phyloP scores from a whole-genome alignment of 805 yeast genomes.

The Huiozyma sinensis region DNA sequence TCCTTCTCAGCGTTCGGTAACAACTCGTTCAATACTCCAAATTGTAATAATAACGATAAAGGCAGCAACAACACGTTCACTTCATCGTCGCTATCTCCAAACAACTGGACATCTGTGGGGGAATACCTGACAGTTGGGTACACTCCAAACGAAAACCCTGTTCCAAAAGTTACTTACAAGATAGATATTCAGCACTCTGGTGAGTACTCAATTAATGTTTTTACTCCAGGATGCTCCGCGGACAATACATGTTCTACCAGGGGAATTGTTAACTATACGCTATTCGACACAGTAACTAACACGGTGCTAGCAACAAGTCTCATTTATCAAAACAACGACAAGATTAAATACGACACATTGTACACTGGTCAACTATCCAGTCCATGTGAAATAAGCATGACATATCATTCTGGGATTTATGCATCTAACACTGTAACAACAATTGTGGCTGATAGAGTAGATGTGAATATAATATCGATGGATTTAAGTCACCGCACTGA shows the following conservation, averaged over 20 bases:
- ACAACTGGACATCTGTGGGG: constrained; percentile 25
- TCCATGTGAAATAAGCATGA: constrained; percentile 36
- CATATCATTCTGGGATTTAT: constrained; percentile 27
- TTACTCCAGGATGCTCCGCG: constrained; percentile 76
- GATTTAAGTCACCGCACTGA: constrained; percentile 32
- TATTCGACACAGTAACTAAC: constrained; percentile 32
- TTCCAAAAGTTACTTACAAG: constrained; percentile 34
- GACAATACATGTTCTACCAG: constrained; percentile 62
- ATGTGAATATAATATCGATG: constrained; percentile 37
- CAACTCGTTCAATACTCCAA: constrained; percentile 55
- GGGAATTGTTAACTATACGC: constrained; percentile 69
- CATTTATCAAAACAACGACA: constrained; percentile 71
- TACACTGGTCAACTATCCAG: constrained; percentile 57
- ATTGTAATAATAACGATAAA: constrained; percentile 32
- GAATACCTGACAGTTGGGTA: constrained; percentile 23
- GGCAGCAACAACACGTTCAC: constrained; percentile 6
- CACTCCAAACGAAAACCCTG: constrained; percentile 25
- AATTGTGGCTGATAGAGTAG: constrained; percentile 61
- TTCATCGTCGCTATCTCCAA: constrained; percentile 20
- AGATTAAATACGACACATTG: constrained; percentile 69
- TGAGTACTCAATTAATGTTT: constrained; percentile 56
- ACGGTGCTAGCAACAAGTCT: constrained; percentile 31
- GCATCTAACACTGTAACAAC: constrained; percentile 26
- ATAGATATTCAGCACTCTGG: constrained; percentile 44
- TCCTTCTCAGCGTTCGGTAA: constrained; percentile 59